A percentile compares a stretch with the other conserved stretches of the same genome.
phyloP scores from a whole-genome alignment of 202 grass and related monocot genomes.

The Digitaria exilis region DNA sequence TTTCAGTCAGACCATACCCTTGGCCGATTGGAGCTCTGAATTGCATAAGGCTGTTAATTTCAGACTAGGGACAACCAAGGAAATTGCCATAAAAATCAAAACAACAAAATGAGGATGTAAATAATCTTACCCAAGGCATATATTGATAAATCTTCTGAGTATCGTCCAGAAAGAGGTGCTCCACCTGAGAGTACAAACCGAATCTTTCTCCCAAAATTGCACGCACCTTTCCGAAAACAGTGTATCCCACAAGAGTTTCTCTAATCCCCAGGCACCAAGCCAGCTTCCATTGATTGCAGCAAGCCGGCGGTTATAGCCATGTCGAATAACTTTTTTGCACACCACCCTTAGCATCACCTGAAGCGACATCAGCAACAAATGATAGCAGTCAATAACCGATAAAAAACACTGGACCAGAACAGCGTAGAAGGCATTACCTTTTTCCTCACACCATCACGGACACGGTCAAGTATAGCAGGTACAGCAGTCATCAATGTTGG shows the following conservation, averaged over 20 bases:
- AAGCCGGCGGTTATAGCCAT: slow-evolving; percentile 66
- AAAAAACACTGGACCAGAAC: slow-evolving; percentile 3
- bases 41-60: slow-evolving; percentile 44
- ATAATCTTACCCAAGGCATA: slow-evolving; percentile 88
- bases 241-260: slow-evolving; percentile 87
- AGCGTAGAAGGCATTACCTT: slow-evolving; percentile 46
- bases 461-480: slow-evolving; percentile 89
- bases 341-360: slow-evolving; percentile 85
- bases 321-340: slow-evolving; percentile 83
- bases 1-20: slow-evolving; percentile 98
- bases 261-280: slow-evolving; percentile 88
- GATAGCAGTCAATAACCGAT: slow-evolving; percentile 22
- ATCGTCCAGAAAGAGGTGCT: slow-evolving; percentile 86
- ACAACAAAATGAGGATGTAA: neutral
- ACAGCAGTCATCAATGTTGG: slow-evolving; percentile 91
- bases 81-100: neutral
- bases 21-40: slow-evolving; percentile 95
- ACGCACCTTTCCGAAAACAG: slow-evolving; percentile 79
- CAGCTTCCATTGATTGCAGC: slow-evolving; percentile 88
- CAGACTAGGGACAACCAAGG: neutral
- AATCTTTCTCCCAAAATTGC: slow-evolving; percentile 84
- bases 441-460: slow-evolving; percentile 94
- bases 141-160: slow-evolving; percentile 99
- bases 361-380: slow-evolving; percentile 33
- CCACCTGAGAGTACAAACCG: slow-evolving; percentile 88